Percentiles rank a stretch among this genome's conserved stretches.
These are phyloP conservation scores for Ramalina intermedia DNA, from an alignment of 495 filamentous ascomycete genomes.

Conservation along the genomic window DNA sequence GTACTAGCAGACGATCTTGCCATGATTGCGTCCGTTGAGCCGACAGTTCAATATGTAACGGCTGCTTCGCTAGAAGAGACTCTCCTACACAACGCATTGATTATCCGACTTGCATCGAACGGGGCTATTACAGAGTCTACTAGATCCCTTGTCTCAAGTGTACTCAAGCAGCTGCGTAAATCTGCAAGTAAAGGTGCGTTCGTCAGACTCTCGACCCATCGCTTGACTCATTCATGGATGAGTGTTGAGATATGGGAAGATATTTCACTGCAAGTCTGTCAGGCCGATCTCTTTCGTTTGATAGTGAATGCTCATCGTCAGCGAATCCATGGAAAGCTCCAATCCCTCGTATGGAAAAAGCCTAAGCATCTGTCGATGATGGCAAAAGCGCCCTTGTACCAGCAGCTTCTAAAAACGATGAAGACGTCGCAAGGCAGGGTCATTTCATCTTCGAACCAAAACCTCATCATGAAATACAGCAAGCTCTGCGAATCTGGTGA, in stretches of 20 bases:
- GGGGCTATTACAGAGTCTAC: background rate
- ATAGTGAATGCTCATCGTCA: constrained; percentile 1
- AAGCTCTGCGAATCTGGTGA: background rate
- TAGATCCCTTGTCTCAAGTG: background rate
- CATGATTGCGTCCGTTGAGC: constrained; percentile 6
- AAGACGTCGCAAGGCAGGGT: background rate
- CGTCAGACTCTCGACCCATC: background rate
- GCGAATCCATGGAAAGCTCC: constrained; percentile 12
- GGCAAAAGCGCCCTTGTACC: background rate
- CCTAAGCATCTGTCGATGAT: background rate
- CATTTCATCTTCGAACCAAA: background rate
- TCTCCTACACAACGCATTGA: background rate
- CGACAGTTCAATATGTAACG: background rate
- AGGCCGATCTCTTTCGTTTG: background rate
- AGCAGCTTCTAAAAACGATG: constrained; percentile 1
- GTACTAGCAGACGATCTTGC: constrained; percentile 8
- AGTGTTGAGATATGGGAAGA: background rate
- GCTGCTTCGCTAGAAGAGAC: constrained; percentile 10
- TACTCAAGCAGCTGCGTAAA: background rate
- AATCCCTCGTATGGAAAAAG: constrained; percentile 4
- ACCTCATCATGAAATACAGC: background rate
- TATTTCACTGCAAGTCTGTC: background rate
- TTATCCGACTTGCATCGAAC: constrained; percentile 7
- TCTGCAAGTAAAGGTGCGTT: constrained; percentile 5
- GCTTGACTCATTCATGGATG: background rate